These are phyloP conservation scores for Brassica balearica DNA, from an alignment of 441 rosid species.

Conservation along the genomic window DNA sequence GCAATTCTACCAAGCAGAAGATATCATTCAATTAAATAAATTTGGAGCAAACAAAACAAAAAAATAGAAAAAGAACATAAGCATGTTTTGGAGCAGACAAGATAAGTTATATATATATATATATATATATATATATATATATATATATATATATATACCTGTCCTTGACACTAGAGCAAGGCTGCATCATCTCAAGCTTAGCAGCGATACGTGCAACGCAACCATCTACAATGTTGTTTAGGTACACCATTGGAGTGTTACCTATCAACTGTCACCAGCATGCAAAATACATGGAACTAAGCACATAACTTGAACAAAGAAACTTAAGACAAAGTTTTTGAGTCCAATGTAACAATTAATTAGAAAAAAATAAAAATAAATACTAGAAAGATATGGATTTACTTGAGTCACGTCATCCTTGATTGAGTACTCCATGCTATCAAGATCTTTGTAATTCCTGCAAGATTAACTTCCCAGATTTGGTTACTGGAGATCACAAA, in stretches of 20 bases:
- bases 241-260: slow-evolving; percentile 78
- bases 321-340: neutral
- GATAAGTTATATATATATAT: neutral
- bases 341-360: neutral
- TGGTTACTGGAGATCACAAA: slow-evolving; percentile 15
- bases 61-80: neutral
- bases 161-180: slow-evolving; percentile 78
- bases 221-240: slow-evolving; percentile 72
- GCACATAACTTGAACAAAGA: slow-evolving; percentile 8
- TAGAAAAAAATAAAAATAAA: neutral
- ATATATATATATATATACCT: slow-evolving; percentile 44
- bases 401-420: slow-evolving; percentile 45
- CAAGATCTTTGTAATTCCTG: neutral
- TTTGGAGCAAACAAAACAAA: neutral
- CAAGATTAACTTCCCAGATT: slow-evolving; percentile 1
- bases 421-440: slow-evolving; percentile 37
- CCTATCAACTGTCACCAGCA: slow-evolving; percentile 66
- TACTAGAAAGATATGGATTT: slow-evolving; percentile 11
- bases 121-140: slow-evolving; percentile 4
- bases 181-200: slow-evolving; percentile 79
- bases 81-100: slow-evolving; percentile 12
- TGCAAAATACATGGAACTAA: neutral
- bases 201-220: slow-evolving; percentile 76
- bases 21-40: neutral
- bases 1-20: slow-evolving; percentile 56